Percentiles rank a stretch among this genome's conserved stretches.
These are phyloP conservation scores for Tritrichomonas foetus DNA, from an alignment of 208 protist species.

Conservation along the genomic window DNA sequence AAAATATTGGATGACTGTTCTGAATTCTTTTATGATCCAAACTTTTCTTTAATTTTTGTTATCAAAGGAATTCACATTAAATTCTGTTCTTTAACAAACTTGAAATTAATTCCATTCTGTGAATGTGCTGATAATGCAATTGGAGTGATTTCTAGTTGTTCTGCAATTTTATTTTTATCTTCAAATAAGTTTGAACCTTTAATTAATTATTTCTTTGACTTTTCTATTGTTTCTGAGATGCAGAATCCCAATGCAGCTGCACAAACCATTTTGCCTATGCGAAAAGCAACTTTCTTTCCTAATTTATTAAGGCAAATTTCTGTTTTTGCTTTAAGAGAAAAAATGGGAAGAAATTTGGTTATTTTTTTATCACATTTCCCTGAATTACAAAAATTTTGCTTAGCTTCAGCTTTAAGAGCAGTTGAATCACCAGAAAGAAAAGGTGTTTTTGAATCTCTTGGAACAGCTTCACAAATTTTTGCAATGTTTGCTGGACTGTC, in stretches of 20 bases:
- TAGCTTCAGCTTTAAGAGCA: neutral
- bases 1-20: neutral
- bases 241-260: neutral
- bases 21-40: neutral
- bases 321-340: conserved; percentile 10
- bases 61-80: neutral
- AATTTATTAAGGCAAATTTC: neutral
- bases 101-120: neutral
- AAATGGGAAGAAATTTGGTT: neutral
- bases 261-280: neutral
- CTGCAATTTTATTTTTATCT: neutral
- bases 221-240: neutral
- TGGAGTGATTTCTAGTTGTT: neutral
- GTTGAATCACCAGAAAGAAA: conserved; percentile 34
- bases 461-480: neutral
- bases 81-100: neutral
- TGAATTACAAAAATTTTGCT: neutral
- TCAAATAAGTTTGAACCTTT: neutral
- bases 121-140: neutral
- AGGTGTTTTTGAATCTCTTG: neutral
- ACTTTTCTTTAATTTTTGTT: neutral
- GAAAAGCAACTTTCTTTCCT: neutral
- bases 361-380: conserved; percentile 9
- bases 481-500: neutral
- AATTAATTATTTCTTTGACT: conserved; percentile 21